Conservation (phyloP, 495 filamentous ascomycete genomes). For the Aspergillus saccharolyticus region DNA sequence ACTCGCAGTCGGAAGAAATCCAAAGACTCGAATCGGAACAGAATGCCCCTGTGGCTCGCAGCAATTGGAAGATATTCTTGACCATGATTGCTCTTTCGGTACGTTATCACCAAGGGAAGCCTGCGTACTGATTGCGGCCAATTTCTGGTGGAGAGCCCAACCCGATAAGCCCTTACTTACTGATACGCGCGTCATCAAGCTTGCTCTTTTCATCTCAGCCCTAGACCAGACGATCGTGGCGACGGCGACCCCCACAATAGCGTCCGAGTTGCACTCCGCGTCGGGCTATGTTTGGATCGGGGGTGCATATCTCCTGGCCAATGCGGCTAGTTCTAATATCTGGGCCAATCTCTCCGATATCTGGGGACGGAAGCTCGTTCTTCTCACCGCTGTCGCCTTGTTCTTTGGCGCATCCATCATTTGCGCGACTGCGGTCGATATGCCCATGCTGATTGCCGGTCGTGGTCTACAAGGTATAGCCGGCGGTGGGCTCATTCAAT, state of each 20-base stretch:
- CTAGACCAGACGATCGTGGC: slow-evolving; percentile 60
- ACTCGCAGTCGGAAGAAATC: not conserved
- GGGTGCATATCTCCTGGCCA: slow-evolving; percentile 56
- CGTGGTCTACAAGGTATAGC: slow-evolving; percentile 52
- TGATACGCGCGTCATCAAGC: slow-evolving; percentile 19
- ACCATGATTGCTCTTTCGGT: slow-evolving; percentile 28
- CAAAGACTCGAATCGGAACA: not conserved
- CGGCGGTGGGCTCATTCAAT: slow-evolving; percentile 48
- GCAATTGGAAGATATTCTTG: slow-evolving; percentile 20
- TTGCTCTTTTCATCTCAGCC: slow-evolving; percentile 53
- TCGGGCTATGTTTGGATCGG: slow-evolving; percentile 65
- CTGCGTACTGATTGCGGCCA: no score
- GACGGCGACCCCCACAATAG: slow-evolving; percentile 56
- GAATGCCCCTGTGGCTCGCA: slow-evolving; percentile 8
- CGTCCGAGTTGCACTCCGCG: slow-evolving; percentile 52
- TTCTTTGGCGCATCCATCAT: slow-evolving; percentile 43
- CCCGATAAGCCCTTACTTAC: not conserved
- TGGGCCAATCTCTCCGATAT: slow-evolving; percentile 59
- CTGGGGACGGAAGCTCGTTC: slow-evolving; percentile 54
- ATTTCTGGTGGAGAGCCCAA: not conserved
- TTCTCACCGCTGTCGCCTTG: slow-evolving; percentile 41
- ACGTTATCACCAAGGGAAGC: slow-evolving; percentile 3
- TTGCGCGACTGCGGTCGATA: slow-evolving; percentile 44
- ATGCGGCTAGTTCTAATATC: slow-evolving; percentile 48
- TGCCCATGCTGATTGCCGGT: slow-evolving; percentile 51